Conservation (phyloP, 164 flowering plant genomes). For the Annona cherimola region DNA sequence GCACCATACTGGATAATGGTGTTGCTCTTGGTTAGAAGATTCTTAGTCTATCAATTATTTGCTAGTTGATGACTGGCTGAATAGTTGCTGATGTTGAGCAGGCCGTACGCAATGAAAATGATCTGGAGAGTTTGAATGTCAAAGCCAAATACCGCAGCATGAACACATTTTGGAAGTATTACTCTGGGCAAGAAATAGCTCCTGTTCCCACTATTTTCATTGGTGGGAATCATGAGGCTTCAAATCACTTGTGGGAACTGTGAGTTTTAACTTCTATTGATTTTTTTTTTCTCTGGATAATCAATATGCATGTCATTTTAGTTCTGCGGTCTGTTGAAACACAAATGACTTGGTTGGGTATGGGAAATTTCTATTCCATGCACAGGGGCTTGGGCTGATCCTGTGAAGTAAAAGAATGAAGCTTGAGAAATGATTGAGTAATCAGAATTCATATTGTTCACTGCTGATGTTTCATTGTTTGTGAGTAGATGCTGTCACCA, state of each 20-base stretch:
- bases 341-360: neutral
- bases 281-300: neutral
- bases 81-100: conserved; percentile 15
- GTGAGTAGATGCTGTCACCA: no score
- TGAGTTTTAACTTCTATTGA: conserved; percentile 30
- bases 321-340: neutral
- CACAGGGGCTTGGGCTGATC: neutral
- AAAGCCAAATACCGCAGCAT: conserved; percentile 54
- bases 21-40: no score
- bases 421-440: neutral
- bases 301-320: neutral
- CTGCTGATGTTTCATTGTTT: neutral
- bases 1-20: no score
- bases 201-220: conserved; percentile 91
- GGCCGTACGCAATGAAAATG: conserved; percentile 86
- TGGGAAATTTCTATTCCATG: neutral
- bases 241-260: conserved; percentile 97
- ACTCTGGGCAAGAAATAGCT: conserved; percentile 77
- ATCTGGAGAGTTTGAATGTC: conserved; percentile 74
- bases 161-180: conserved; percentile 97
- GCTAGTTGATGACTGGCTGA: neutral
- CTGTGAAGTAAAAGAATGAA: neutral
- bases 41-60: neutral
- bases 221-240: conserved; percentile 98
- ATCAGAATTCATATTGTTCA: neutral